Base-by-base conservation (phyloP, 352 stramenopile genomes). In the Phytophthora multivora region DNA sequence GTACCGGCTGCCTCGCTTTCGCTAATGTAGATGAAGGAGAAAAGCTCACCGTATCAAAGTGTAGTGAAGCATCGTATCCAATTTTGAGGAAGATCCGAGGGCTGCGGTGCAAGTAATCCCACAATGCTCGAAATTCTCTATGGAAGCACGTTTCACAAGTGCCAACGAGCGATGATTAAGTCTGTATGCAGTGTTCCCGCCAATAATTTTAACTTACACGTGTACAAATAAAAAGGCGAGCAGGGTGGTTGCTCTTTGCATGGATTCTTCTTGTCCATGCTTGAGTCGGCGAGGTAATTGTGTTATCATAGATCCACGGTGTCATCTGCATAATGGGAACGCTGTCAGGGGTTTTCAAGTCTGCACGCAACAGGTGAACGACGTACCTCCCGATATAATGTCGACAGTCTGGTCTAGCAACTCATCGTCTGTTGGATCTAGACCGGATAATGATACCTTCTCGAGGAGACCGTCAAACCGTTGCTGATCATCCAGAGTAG, bases 341-440 rank as follows among this genome's bases (percentile, higher is more conserved):
- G 39, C 4, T 10, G 15, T 64, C 39, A 64, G 28, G 8, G 28
- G 12, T 26, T 18, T 15, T 41, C 18, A n/a, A 23, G 11, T 26
- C 28, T 21, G 30, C 12, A 47, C 30, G 23, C 39, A 43, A 45
- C 19, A 19, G 3, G 4, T 51, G 33, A 31, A 48, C 18, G 31
- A 61, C 59, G 38, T 63, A 82, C 73, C 73, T 66, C 71, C 71
- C 47, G 71, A 46, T 42, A 83, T 76, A 48, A 80, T 80, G 48
- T 82, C 73, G 26, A 82, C 73, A 46, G 63, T 69, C 48, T 82
- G 65, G 35, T 75, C 73, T 40, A 82, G 63, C 52, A 89, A 50
- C 30, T 84, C 80, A 38, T 89, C 77, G 43, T 86, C 80, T 19
- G 80, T 86, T 43, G 80, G 80, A 41, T 89, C 77, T 25, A 88